These are phyloP conservation scores for Torulaspora pretoriensis DNA, from an alignment of 1,139 yeast genomes.

Conservation along the genomic window DNA sequence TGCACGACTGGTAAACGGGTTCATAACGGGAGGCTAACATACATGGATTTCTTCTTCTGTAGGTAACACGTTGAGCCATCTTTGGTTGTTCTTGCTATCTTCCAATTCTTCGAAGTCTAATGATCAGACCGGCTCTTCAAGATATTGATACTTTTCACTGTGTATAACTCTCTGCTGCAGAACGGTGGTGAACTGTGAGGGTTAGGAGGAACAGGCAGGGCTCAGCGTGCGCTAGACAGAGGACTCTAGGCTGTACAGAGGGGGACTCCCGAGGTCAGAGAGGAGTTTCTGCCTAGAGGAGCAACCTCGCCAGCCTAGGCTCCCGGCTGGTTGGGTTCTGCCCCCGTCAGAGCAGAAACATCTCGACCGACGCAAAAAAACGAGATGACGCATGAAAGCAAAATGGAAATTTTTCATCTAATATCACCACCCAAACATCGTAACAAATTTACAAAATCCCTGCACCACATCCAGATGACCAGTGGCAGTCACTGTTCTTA, in stretches of 20 bases:
- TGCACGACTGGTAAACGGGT: no score
- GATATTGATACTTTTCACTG: conserved; percentile 9
- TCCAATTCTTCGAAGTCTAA: conserved; percentile 5
- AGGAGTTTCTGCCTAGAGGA: neutral
- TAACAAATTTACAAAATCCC: neutral
- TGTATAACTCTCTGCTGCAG: conserved; percentile 1
- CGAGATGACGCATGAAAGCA: neutral
- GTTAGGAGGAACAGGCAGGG: neutral
- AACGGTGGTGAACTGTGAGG: neutral
- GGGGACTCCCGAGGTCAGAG: neutral
- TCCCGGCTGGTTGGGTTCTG: no score
- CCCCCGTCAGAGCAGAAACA: no score
- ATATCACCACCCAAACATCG: neutral
- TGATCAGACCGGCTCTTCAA: neutral
- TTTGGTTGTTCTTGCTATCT: conserved; percentile 34
- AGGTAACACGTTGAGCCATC: conserved; percentile 80
- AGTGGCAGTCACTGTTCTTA: neutral
- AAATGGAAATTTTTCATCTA: neutral
- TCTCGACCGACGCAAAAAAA: neutral
- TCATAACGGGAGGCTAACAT: conserved; percentile 39
- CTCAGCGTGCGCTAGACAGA: neutral
- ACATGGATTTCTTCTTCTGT: conserved; percentile 80
- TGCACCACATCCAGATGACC: neutral
- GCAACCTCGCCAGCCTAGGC: neutral
- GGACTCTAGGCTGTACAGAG: neutral